Evolutionary conservation across 257 asterid species (phyloP), one percentile per base, ranked within the genome.

Genomic region (Phtheirospermum japonicum): DNA sequence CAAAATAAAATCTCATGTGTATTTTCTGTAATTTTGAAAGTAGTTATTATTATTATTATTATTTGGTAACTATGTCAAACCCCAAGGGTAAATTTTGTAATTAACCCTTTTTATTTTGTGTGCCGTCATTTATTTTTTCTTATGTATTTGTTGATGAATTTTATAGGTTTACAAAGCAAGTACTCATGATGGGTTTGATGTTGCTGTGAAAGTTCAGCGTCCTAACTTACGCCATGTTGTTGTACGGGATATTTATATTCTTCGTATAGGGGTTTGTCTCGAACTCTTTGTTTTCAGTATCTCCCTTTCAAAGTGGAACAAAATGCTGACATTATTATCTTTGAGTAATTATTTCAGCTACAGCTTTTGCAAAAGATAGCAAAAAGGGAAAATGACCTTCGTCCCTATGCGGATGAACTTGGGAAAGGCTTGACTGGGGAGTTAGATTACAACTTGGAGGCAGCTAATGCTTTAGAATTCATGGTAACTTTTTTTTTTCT

Each of bases 181-280:
- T 49, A 89, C 96, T n/a, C 76, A 17, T 45, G 94, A 86, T 66
- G 97, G 97, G 60, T 46, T 75, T 66, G 87, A 73, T 70, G 99
- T 92, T 69, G 99, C 99, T 52, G 93, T 92, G 77, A 92, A 92
- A 83, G 99, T 92, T 70, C 97, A 92, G 76, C 99, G 97, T 49
- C 99, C 99, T 71, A 76, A 85, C 71, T 73, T 92, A 73, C 85
- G 31, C 61, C 97, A 80, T 71, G 76, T 76, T 33, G 96, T 92
- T 58, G 80, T 84, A 73, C 90, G 97, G 39, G 99, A 92, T 83
- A 77, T 87, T 64, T 82, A 92, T 74, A 85, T 92, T 76, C 95
- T 92, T 68, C 96, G 95, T 20, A 77, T 77, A 48, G 99, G 95
- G 97, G 99, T 92, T 57, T 33, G 96, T 82, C 60, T 71, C 70